phyloP scores from a whole-genome alignment of 805 yeast genomes.

The Lachancea thermotolerans region DNA sequence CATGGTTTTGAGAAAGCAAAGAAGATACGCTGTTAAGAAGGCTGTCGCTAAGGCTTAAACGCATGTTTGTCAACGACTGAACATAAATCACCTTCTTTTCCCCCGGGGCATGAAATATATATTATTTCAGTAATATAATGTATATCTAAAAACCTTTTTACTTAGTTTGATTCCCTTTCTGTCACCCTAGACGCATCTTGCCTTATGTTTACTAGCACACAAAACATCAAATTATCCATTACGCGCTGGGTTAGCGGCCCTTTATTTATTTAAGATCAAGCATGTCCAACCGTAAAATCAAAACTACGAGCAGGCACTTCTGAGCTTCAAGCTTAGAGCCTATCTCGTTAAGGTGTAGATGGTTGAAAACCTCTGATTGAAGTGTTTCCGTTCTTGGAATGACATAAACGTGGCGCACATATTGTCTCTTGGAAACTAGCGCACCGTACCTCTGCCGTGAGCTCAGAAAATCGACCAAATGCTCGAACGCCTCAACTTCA shows the following conservation, averaged over 20 bases:
- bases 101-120: constrained; percentile 12
- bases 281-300: constrained; percentile 8
- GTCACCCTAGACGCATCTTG: too few species aligned
- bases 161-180: constrained; percentile 2
- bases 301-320: constrained; percentile 5
- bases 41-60: constrained; percentile 92
- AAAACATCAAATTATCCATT: too few species aligned
- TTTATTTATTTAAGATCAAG: constrained; percentile 1
- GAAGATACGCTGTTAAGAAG: constrained; percentile 89
- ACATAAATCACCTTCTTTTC: constrained; percentile 1
- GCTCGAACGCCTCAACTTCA: constrained; percentile 14
- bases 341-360: neutral
- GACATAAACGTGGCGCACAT: constrained; percentile 33
- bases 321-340: neutral
- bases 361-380: constrained; percentile 27
- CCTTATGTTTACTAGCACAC: too few species aligned
- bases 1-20: constrained; percentile 93
- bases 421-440: constrained; percentile 14
- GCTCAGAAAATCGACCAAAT: constrained; percentile 15
- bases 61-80: neutral
- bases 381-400: constrained; percentile 18
- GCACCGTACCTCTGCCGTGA: constrained; percentile 19
- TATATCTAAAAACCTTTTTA: constrained; percentile 12
- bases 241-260: too few species aligned
- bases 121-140: constrained; percentile 14